phyloP scores from a whole-genome alignment of 345 rosid species.

The Arabis hirsuta region DNA sequence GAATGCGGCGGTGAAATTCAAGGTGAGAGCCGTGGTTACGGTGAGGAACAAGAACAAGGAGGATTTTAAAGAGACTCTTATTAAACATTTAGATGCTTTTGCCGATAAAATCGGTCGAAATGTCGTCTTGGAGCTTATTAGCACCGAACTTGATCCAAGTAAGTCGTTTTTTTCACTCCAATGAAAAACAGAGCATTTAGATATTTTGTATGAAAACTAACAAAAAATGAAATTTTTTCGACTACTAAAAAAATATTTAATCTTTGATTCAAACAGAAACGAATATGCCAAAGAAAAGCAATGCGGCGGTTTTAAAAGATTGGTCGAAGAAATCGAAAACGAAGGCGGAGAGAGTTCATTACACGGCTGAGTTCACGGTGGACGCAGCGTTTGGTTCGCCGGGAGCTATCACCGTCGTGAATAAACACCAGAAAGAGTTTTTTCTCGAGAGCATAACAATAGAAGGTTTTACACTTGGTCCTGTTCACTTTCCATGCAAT shows the following conservation, averaged over 20 bases:
- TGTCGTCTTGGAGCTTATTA: slow-evolving; percentile 77
- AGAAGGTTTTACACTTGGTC: slow-evolving; percentile 83
- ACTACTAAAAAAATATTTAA: neutral
- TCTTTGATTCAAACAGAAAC: slow-evolving; percentile 51
- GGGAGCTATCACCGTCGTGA: slow-evolving; percentile 80
- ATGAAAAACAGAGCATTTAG: neutral
- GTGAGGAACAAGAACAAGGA: slow-evolving; percentile 81
- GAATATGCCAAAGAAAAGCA: slow-evolving; percentile 77
- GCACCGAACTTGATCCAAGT: slow-evolving; percentile 87
- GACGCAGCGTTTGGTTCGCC: slow-evolving; percentile 77
- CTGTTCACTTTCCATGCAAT: slow-evolving; percentile 88
- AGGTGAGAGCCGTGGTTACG: slow-evolving; percentile 73
- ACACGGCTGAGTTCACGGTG: slow-evolving; percentile 81
- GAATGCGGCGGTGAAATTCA: slow-evolving; percentile 52
- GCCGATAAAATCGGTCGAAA: slow-evolving; percentile 78
- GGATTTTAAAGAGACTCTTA: slow-evolving; percentile 69
- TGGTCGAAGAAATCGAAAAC: slow-evolving; percentile 83
- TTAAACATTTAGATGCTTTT: slow-evolving; percentile 69
- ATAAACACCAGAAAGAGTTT: slow-evolving; percentile 90
- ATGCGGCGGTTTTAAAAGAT: slow-evolving; percentile 64
- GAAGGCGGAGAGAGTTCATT: slow-evolving; percentile 82
- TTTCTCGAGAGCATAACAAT: slow-evolving; percentile 78
- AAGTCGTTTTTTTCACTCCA: slow-evolving; percentile 32
- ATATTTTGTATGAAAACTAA: neutral
- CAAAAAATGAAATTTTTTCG: no score